A percentile compares a stretch with the other conserved stretches of the same genome.
Evolutionary conservation across 208 protist genomes (phyloP).

Genomic region (Blastocrithidia nonstop): DNA sequence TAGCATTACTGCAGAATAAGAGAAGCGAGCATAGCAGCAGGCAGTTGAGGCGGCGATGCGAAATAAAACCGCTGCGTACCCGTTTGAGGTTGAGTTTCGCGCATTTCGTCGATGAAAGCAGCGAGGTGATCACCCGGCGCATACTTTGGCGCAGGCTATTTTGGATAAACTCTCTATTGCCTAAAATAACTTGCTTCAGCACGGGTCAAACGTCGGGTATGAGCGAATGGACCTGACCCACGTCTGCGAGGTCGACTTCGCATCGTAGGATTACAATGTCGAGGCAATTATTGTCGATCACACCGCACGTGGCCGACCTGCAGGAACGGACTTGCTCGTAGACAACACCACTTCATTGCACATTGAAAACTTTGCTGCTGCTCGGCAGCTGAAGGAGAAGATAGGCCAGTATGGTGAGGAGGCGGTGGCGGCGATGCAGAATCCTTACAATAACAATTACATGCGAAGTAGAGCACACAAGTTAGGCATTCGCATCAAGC

Average conservation of each 20-base stretch:
- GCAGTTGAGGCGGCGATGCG: slow-evolving; percentile 10
- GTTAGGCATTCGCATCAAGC: neutral
- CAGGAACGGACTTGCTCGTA: slow-evolving; percentile 49
- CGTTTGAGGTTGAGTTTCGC: slow-evolving; percentile 73
- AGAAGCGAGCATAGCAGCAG: neutral
- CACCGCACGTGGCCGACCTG: slow-evolving; percentile 47
- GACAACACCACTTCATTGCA: slow-evolving; percentile 71
- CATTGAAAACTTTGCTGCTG: slow-evolving; percentile 80
- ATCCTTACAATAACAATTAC: slow-evolving; percentile 38
- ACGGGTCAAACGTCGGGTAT: slow-evolving; percentile 63
- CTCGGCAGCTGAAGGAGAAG: slow-evolving; percentile 49
- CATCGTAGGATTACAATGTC: slow-evolving; percentile 69
- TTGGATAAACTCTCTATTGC: slow-evolving; percentile 66
- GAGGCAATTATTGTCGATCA: slow-evolving; percentile 80
- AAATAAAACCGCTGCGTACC: slow-evolving; percentile 76
- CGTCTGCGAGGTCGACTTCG: slow-evolving; percentile 63
- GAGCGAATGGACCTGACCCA: slow-evolving; percentile 68
- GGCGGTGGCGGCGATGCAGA: slow-evolving; percentile 34
- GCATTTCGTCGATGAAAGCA: slow-evolving; percentile 70
- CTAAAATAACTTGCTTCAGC: slow-evolving; percentile 60
- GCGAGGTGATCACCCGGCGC: slow-evolving; percentile 48
- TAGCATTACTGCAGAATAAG: too few species aligned
- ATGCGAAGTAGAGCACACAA: slow-evolving; percentile 11
- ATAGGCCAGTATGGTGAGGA: slow-evolving; percentile 24
- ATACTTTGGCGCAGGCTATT: slow-evolving; percentile 56